phyloP scores from a whole-genome alignment of 2,329 filamentous ascomycete species.

The Nothopassalora personata region DNA sequence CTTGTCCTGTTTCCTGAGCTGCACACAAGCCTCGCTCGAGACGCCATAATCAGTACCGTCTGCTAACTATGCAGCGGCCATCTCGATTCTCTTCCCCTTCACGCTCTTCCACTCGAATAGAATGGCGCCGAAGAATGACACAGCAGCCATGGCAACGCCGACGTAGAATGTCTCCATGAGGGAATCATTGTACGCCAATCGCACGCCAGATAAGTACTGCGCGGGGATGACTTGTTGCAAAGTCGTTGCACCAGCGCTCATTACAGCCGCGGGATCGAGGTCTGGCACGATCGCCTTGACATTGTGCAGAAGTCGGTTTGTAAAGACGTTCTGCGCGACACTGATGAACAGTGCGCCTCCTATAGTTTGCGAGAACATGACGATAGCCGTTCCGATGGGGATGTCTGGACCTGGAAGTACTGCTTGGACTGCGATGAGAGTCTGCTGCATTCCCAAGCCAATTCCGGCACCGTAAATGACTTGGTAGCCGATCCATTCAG shows the following conservation, averaged over 20 bases:
- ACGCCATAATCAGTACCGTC: background rate
- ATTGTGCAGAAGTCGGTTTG: slow-evolving; percentile 44
- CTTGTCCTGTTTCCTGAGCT: background rate
- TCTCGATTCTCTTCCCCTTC: slow-evolving; percentile 47
- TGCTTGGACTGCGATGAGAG: slow-evolving; percentile 43
- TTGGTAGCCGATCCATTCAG: slow-evolving; percentile 38
- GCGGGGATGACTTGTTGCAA: slow-evolving; percentile 50
- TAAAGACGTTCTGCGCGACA: slow-evolving; percentile 48
- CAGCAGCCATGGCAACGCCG: slow-evolving; percentile 48
- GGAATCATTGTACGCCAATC: slow-evolving; percentile 59
- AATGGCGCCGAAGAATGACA: slow-evolving; percentile 52
- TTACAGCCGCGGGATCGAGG: slow-evolving; percentile 40
- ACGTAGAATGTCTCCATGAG: slow-evolving; percentile 58
- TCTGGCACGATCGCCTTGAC: slow-evolving; percentile 36
- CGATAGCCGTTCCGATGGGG: slow-evolving; percentile 44
- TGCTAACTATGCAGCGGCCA: slow-evolving; percentile 26
- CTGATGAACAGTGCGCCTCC: slow-evolving; percentile 47
- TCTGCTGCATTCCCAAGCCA: slow-evolving; percentile 46
- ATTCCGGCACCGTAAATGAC: slow-evolving; percentile 34
- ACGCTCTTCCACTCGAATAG: slow-evolving; percentile 62
- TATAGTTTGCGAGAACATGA: slow-evolving; percentile 46
- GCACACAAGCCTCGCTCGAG: background rate
- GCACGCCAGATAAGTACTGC: slow-evolving; percentile 49
- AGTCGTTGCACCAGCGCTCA: slow-evolving; percentile 52
- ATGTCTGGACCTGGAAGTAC: slow-evolving; percentile 40